Conservation (phyloP, 2,329 filamentous ascomycete genomes). For the Phialophora tarda region DNA sequence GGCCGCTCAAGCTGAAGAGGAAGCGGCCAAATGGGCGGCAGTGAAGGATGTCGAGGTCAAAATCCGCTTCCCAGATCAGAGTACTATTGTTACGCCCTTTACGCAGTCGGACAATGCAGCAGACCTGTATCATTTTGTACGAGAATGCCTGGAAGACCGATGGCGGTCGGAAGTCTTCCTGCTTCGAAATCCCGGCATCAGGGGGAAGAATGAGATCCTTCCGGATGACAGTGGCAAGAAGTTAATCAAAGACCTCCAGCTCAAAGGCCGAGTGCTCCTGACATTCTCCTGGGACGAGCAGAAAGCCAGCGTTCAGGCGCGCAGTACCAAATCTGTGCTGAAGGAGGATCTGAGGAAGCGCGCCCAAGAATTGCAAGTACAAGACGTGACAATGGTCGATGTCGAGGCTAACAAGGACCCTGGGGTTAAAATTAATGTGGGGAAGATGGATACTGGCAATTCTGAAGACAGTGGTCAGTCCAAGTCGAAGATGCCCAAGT, state of each 20-base stretch:
- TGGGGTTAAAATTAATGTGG: slow-evolving; percentile 39
- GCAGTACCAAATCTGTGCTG: slow-evolving; percentile 63
- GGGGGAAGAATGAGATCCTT: slow-evolving; percentile 56
- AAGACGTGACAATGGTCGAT: slow-evolving; percentile 56
- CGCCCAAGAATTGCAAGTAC: slow-evolving; percentile 71
- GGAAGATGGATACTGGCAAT: slow-evolving; percentile 46
- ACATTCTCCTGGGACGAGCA: slow-evolving; percentile 76
- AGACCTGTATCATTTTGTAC: slow-evolving; percentile 75
- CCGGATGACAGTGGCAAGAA: slow-evolving; percentile 40
- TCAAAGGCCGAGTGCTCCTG: slow-evolving; percentile 73
- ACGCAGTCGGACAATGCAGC: slow-evolving; percentile 70
- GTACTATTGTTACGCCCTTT: slow-evolving; percentile 74
- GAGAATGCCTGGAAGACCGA: slow-evolving; percentile 66
- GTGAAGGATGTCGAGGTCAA: slow-evolving; percentile 75
- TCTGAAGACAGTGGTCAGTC: slow-evolving; percentile 43
- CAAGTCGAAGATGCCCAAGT: slow-evolving; percentile 65
- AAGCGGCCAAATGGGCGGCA: slow-evolving; percentile 68
- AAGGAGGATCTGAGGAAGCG: slow-evolving; percentile 64
- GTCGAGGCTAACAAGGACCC: slow-evolving; percentile 47
- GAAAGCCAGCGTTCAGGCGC: slow-evolving; percentile 61
- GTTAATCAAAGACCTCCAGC: slow-evolving; percentile 74
- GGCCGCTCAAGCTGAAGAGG: slow-evolving; percentile 69
- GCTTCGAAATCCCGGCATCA: slow-evolving; percentile 65
- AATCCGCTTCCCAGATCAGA: slow-evolving; percentile 87
- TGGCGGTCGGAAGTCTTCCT: slow-evolving; percentile 69